Evolutionary conservation across 2,329 filamentous ascomycete genomes (phyloP).

Genomic region (Apiospora pterosperma): DNA sequence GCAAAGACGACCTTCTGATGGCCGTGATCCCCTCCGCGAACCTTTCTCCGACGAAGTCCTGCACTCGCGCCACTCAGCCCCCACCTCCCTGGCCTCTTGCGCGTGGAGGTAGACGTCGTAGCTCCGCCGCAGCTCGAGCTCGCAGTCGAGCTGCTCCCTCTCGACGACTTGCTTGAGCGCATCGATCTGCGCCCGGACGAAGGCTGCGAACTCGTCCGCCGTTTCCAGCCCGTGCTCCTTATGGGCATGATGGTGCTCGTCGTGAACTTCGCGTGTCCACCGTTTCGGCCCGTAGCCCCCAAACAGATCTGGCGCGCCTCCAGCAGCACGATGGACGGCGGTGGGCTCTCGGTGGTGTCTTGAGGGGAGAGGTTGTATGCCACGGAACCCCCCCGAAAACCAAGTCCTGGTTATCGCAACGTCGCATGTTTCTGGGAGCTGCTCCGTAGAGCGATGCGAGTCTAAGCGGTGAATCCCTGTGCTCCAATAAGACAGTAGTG

Average conservation of each 20-base stretch:
- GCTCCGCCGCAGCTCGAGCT: slow-evolving; percentile 15
- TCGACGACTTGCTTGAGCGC: slow-evolving; percentile 12
- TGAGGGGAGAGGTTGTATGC: slow-evolving; percentile 10
- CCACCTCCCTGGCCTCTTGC: slow-evolving; percentile 4
- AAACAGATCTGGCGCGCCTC: slow-evolving; percentile 14
- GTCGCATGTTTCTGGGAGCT: slow-evolving; percentile 11
- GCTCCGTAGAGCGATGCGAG: slow-evolving; percentile 10
- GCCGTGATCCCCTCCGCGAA: slow-evolving; percentile 10
- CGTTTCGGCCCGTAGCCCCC: slow-evolving; percentile 15
- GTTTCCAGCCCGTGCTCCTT: neutral
- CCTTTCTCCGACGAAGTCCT: slow-evolving; percentile 5
- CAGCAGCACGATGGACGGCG: slow-evolving; percentile 12
- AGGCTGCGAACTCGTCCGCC: slow-evolving; percentile 4
- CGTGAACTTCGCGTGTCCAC: slow-evolving; percentile 14
- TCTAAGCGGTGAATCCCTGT: slow-evolving; percentile 12
- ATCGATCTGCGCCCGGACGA: slow-evolving; percentile 9
- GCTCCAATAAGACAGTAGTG: slow-evolving; percentile 12
- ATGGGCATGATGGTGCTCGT: slow-evolving; percentile 3
- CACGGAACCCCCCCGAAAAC: slow-evolving; percentile 10
- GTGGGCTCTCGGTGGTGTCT: neutral
- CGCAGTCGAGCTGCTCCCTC: slow-evolving; percentile 13
- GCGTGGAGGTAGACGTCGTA: slow-evolving; percentile 10
- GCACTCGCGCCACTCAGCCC: neutral
- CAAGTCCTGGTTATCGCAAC: slow-evolving; percentile 13
- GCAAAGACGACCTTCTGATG: slow-evolving; percentile 16